Conservation (phyloP, 139 green algal genomes). For the Zygnema circumcarinatum region DNA sequence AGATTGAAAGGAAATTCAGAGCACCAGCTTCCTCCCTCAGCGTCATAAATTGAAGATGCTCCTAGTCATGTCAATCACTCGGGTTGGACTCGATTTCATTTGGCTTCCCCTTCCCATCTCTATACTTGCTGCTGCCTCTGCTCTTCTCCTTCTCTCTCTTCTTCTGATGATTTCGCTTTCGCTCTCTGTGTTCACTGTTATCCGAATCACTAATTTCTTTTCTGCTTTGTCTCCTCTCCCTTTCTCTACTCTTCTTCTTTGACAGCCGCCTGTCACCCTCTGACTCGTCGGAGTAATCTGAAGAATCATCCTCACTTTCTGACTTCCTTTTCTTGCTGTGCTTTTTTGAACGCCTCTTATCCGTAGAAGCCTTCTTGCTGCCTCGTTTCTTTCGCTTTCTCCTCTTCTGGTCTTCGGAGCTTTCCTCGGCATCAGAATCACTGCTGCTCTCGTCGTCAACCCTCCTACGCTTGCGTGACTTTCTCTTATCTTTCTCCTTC, state of each 20-base stretch:
- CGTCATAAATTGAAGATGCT: no score
- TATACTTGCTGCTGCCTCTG: slow-evolving; percentile 40
- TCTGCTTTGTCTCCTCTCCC: slow-evolving; percentile 22
- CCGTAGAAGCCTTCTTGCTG: slow-evolving; percentile 24
- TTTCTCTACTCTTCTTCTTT: slow-evolving; percentile 35
- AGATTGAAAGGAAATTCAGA: no score
- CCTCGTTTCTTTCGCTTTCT: slow-evolving; percentile 25
- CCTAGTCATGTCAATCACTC: no score
- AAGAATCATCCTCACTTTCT: not conserved
- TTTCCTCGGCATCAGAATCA: slow-evolving; percentile 32
- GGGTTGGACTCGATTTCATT: no score
- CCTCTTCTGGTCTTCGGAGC: slow-evolving; percentile 12
- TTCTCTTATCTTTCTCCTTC: slow-evolving; percentile 8
- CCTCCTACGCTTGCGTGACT: slow-evolving; percentile 7
- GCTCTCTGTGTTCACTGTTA: slow-evolving; percentile 34
- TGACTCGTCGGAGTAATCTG: not conserved
- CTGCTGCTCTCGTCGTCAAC: slow-evolving; percentile 9
- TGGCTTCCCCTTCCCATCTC: slow-evolving; percentile 20
- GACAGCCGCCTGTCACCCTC: slow-evolving; percentile 12
- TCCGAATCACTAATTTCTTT: slow-evolving; percentile 33
- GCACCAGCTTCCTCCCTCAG: no score
- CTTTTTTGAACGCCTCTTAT: slow-evolving; percentile 46
- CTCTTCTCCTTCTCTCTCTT: slow-evolving; percentile 45
- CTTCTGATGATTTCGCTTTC: slow-evolving; percentile 27
- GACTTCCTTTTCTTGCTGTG: not conserved